phyloP scores from a whole-genome alignment of 2,329 filamentous ascomycete species.

The Fusarium sp. region DNA sequence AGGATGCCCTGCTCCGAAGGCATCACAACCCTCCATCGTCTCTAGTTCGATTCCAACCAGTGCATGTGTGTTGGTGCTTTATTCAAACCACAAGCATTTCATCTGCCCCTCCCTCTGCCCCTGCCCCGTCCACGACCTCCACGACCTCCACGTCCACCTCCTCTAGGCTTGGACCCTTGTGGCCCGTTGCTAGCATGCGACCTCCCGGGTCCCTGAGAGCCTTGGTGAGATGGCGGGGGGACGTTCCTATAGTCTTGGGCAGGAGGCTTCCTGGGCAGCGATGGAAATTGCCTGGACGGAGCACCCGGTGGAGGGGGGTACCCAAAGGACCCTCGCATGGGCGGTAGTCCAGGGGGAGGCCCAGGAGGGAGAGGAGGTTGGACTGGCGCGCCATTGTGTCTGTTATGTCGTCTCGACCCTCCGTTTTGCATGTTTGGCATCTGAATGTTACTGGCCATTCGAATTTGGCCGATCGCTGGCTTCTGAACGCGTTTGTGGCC shows the following conservation, averaged over 20 bases:
- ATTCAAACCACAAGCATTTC: conserved; percentile 13
- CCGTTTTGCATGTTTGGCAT: conserved; percentile 46
- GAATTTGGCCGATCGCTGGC: conserved; percentile 51
- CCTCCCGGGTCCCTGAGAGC: conserved; percentile 19
- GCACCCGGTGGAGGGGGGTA: conserved; percentile 44
- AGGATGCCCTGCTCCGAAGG: conserved; percentile 18
- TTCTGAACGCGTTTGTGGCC: conserved; percentile 50
- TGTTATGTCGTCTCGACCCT: conserved; percentile 28
- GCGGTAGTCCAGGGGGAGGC: conserved; percentile 49
- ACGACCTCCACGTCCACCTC: conserved; percentile 40
- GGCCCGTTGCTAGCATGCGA: conserved; percentile 31
- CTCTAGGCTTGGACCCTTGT: conserved; percentile 35
- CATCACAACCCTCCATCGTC: conserved; percentile 24
- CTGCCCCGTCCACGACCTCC: conserved; percentile 47
- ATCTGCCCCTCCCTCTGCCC: conserved; percentile 47
- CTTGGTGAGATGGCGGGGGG: conserved; percentile 45
- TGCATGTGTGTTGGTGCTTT: neutral
- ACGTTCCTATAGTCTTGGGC: conserved; percentile 45
- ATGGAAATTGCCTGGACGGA: conserved; percentile 37
- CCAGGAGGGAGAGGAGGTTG: conserved; percentile 56
- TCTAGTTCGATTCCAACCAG: conserved; percentile 18
- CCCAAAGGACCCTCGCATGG: conserved; percentile 35
- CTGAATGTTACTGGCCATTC: conserved; percentile 56
- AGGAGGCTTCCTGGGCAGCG: conserved; percentile 50
- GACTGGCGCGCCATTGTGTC: conserved; percentile 33